Base-by-base conservation (phyloP, 768 basidiomycete species). In the Rickenella mellea region DNA sequence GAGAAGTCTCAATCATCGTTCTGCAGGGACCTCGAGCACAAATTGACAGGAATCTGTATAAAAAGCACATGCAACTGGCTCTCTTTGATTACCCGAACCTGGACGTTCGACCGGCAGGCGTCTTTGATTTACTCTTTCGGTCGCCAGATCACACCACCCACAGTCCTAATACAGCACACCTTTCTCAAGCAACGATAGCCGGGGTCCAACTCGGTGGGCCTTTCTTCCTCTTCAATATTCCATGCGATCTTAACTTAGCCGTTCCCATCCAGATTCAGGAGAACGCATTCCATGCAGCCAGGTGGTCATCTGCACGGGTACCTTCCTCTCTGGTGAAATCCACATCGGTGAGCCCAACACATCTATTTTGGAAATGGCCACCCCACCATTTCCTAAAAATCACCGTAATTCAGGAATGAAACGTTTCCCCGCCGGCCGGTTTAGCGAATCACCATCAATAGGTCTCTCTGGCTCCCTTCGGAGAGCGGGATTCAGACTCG, bases 281-380 rank as follows among this genome's bases (percentile, higher is more conserved):
- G 82, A 90, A 39, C 54, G 79, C 14, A 78, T 93, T 22, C 63
- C 65, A 14, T 93, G 88, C 52, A 78, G 82, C 3, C 78, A 82
- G 49, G 85, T 92, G 9, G 83, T 94, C 22, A 73, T 94, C 11
- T 90, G 88, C 51, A 93, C 90, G 0, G 91, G 91, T 6, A 94
- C 91, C 0, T 94, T 94, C 56, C 71, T 94, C 20, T 83, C 83
- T 2, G 91, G 87, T 9, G 87, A 93, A 62, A 89, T 92, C 33
- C 90, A 93, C 53, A 85, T 94, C 35, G 90, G 88, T 79, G 51
- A 21, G 57, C 39, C 20, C n/a, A n/a, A n/a, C n/a, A n/a, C n/a
- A 6, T 8, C 22, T 39, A 38, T 37, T 10, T 43, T 47, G 40
- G 31, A 40, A 32, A 26, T 38, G 5, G 26, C 25, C 14, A 41